Conservation (phyloP, 1,284 basidiomycete genomes). For the Marasmius oreades region DNA sequence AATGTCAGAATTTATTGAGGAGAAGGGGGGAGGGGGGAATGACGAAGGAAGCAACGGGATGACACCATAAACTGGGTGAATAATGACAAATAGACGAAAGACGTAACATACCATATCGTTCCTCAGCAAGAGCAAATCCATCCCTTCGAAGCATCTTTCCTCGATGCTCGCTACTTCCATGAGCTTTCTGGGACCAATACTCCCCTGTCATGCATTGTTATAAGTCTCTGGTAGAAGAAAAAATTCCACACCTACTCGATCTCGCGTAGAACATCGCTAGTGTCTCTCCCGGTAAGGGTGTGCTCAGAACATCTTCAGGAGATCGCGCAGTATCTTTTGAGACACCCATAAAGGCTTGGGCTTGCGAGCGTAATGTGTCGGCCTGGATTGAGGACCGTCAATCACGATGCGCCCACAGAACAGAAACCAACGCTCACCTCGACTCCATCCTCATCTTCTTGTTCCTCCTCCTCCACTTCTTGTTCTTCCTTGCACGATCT, state of each 20-base stretch:
- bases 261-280: slow-evolving; percentile 84
- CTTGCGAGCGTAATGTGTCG: slow-evolving; percentile 54
- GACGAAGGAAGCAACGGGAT: slow-evolving; percentile 6
- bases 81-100: background rate
- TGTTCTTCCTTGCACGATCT: slow-evolving; percentile 21
- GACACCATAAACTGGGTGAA: background rate
- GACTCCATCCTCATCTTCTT: slow-evolving; percentile 19
- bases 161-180: slow-evolving; percentile 55
- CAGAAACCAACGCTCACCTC: background rate
- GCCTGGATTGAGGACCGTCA: background rate
- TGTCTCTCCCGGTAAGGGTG: slow-evolving; percentile 87
- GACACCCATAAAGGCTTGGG: slow-evolving; percentile 73
- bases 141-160: slow-evolving; percentile 81
- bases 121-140: slow-evolving; percentile 73
- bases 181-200: slow-evolving; percentile 81
- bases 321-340: slow-evolving; percentile 61
- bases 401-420: background rate
- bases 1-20: background rate
- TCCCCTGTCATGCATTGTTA: slow-evolving; percentile 42
- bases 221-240: background rate
- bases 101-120: slow-evolving; percentile 52
- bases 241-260: slow-evolving; percentile 47
- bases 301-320: slow-evolving; percentile 74
- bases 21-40: slow-evolving; percentile 9
- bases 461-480: slow-evolving; percentile 18